Conservation (phyloP, 192 early-diverging fungal genomes). For the Piromyces sp. region DNA sequence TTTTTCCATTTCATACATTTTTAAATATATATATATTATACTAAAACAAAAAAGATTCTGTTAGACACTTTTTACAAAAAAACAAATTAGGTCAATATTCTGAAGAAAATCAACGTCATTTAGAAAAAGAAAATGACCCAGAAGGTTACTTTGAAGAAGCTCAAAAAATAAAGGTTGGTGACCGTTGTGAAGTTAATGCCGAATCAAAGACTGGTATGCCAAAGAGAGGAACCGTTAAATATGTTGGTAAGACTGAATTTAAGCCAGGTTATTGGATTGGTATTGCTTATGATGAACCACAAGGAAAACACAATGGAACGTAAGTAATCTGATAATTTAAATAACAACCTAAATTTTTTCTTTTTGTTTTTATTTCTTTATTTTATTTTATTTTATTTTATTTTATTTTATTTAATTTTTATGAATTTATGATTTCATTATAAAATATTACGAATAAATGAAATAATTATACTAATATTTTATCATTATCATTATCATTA, state of each 20-base stretch:
- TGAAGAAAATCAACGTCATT: conserved; percentile 24
- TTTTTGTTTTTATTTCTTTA: too few species aligned
- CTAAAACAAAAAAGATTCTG: conserved; percentile 37
- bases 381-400: too few species aligned
- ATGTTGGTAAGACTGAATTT: conserved; percentile 58
- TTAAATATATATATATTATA: too few species aligned
- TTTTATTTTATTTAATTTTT: too few species aligned
- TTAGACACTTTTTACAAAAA: conserved; percentile 72
- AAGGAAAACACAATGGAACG: conserved; percentile 87
- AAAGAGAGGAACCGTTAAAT: conserved; percentile 45
- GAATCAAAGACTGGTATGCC: conserved; percentile 19
- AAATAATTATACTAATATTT: too few species aligned
- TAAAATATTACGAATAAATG: too few species aligned
- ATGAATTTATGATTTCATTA: too few species aligned
- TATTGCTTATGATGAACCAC: conserved; percentile 85
- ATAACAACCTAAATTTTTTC: too few species aligned
- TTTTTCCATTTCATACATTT: too few species aligned
- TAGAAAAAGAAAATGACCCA: conserved; percentile 2
- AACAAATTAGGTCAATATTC: conserved; percentile 78
- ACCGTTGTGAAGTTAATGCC: conserved; percentile 63
- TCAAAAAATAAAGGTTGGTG: conserved; percentile 46
- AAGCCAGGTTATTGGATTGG: conserved; percentile 85
- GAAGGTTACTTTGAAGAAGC: conserved; percentile 46
- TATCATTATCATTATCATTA: too few species aligned
- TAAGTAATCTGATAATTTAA: too few species aligned